Evolutionary conservation across 129 eudicot genomes (phyloP), one percentile per base, ranked within the genome.

Genomic region (Scalesia atractyloides): DNA sequence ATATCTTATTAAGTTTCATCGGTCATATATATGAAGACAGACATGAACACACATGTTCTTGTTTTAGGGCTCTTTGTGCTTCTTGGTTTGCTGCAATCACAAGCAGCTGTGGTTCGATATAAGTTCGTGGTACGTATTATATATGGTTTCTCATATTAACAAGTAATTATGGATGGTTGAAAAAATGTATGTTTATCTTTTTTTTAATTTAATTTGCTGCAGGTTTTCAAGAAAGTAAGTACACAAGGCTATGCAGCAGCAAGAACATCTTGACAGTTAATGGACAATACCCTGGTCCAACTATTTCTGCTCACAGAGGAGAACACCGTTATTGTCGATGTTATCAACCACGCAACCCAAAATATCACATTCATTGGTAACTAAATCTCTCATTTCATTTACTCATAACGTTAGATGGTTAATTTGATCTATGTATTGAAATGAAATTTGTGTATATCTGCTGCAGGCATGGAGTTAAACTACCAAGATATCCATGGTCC

Each of bases 401-500:
- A 69, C 52, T 9, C 13, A 1, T 13, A 3, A 44, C 5, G 18
- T 46, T 18, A 43, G 37, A 43, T 46, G 37, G 56, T 44, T 26
- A 33, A n/a, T 2, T 46, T n/a, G n/a, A n/a, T n/a, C 14, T 2
- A 2, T 8, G 3, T 46, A 15, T 18, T 8, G 7, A 44, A 19
- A 2, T 12, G 3, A 16, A 30, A 30, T 2, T 3, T 30, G 34
- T 24, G 30, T 24, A 24, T 24, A 24, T 24, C 30, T 24, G 2
- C 5, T 47, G 50, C 51, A 86, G 91, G 91, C 91, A 86, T 74
- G 91, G 91, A 66, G 91, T 86, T 59, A 80, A 80, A 69, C 82
- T 26, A 58, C 92, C 92, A 18, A 78, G 88, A 33, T 66, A 81
- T 76, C 92, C 92, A 61, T 86, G 91, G 91, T 78, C 84, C 3